Evolutionary conservation across 345 rosid species (phyloP).

Genomic region (Geranium rotundifolium): DNA sequence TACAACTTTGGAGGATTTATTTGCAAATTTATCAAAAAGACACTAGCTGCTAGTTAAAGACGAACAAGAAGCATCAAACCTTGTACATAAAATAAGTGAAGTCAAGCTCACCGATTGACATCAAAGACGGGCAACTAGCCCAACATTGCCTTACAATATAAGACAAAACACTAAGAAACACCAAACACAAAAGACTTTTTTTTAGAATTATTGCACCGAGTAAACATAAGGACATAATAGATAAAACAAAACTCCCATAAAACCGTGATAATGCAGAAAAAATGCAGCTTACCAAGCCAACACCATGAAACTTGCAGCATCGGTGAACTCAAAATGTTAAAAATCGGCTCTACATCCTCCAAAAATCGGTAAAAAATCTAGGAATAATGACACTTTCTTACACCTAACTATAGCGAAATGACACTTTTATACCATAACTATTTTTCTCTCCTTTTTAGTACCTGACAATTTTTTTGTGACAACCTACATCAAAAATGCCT

Average conservation of each 20-base stretch:
- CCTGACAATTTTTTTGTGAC: too few species aligned
- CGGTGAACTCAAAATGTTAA: too few species aligned
- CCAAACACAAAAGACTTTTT: constrained; percentile 68
- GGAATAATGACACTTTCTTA: too few species aligned
- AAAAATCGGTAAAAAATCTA: too few species aligned
- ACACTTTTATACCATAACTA: too few species aligned
- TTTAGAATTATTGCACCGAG: constrained; percentile 55
- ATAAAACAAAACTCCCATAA: constrained; percentile 33
- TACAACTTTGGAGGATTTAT: constrained; percentile 32
- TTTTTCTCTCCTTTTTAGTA: too few species aligned
- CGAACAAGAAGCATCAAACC: constrained; percentile 90
- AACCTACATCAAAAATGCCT: too few species aligned
- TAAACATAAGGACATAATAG: constrained; percentile 29
- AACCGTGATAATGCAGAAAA: constrained; percentile 19
- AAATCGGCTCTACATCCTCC: too few species aligned
- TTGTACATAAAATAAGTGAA: constrained; percentile 86
- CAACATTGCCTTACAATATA: constrained; percentile 88
- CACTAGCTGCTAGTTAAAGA: constrained; percentile 78
- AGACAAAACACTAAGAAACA: constrained; percentile 63
- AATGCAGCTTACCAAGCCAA: constrained; percentile 81
- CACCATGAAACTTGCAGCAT: constrained; percentile 66
- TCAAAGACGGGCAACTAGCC: constrained; percentile 83
- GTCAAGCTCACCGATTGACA: constrained; percentile 81
- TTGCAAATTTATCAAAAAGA: constrained; percentile 68
- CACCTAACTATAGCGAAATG: too few species aligned